Conservation (phyloP, 1,284 basidiomycete species). For the Cutaneotrichosporon spelunceum region DNA sequence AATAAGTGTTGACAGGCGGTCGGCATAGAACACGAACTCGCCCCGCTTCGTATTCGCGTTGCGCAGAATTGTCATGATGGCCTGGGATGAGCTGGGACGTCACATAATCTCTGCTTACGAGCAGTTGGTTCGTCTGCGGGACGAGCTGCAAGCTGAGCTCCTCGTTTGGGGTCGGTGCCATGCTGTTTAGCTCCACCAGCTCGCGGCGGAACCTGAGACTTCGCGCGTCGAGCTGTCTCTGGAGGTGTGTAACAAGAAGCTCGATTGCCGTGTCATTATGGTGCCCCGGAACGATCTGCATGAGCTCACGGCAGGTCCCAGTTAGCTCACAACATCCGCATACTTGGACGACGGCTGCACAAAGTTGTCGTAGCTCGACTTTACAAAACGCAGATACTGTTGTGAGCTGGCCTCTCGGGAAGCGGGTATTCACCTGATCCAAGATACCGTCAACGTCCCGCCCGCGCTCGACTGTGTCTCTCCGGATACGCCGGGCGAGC, state of each 20-base stretch:
- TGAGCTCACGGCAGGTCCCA: neutral
- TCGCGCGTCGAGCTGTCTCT: conserved; percentile 75
- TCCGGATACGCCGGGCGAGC: conserved; percentile 84
- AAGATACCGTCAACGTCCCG: conserved; percentile 80
- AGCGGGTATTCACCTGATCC: conserved; percentile 60
- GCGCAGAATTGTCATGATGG: conserved; percentile 81
- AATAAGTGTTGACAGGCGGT: conserved; percentile 78
- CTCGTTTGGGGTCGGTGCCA: conserved; percentile 20
- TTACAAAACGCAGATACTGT: conserved; percentile 76
- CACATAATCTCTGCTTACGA: conserved; percentile 55
- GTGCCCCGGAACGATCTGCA: conserved; percentile 82
- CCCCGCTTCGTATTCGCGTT: conserved; percentile 66
- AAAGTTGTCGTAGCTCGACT: conserved; percentile 90
- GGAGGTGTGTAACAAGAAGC: conserved; percentile 85
- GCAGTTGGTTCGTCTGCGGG: conserved; percentile 75
- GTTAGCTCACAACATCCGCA: conserved; percentile 73
- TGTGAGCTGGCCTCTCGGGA: conserved; percentile 3
- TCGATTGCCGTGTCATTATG: conserved; percentile 82
- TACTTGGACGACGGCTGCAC: conserved; percentile 81
- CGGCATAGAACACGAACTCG: conserved; percentile 66
- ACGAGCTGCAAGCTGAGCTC: conserved; percentile 57
- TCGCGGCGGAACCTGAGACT: conserved; percentile 69
- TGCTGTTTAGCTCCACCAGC: conserved; percentile 51
- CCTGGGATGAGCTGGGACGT: conserved; percentile 54
- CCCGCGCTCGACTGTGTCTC: conserved; percentile 85